Conservation (phyloP, 257 asterid genomes). For the Scutellaria barbata region DNA sequence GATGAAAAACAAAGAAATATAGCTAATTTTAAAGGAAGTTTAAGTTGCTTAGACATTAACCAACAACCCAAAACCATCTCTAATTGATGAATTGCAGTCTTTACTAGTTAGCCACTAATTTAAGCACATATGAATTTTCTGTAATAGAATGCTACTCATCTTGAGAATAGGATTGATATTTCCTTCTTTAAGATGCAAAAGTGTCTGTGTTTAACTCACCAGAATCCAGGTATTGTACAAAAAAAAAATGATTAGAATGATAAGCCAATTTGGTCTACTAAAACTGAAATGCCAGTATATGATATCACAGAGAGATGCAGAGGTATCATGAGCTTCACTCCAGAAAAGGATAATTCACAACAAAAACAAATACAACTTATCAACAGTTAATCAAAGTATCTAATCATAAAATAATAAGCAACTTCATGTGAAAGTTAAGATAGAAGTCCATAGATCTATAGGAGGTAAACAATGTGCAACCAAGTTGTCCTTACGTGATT, state of each 20-base stretch:
- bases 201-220: not conserved
- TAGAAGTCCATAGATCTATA: not conserved
- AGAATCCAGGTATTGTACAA: not conserved
- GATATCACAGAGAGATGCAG: constrained; percentile 1
- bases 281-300: not conserved
- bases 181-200: not conserved
- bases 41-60: constrained; percentile 5
- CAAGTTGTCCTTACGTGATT: constrained; percentile 62
- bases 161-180: not conserved
- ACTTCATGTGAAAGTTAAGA: not conserved
- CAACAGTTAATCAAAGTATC: not conserved
- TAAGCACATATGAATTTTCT: not conserved
- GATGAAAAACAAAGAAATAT: not conserved
- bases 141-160: not conserved
- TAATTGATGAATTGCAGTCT: constrained; percentile 4
- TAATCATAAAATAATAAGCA: not conserved
- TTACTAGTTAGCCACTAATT: not conserved
- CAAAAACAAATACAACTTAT: not conserved
- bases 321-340: not conserved
- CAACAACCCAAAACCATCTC: constrained; percentile 1
- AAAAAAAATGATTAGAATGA: not conserved
- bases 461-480: not conserved
- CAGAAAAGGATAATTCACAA: not conserved
- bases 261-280: not conserved
- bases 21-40: constrained; percentile 2